Evolutionary conservation across 139 green algal genomes (phyloP), one percentile per base, ranked within the genome.

Genomic region (Ettlia oleoabundans): DNA sequence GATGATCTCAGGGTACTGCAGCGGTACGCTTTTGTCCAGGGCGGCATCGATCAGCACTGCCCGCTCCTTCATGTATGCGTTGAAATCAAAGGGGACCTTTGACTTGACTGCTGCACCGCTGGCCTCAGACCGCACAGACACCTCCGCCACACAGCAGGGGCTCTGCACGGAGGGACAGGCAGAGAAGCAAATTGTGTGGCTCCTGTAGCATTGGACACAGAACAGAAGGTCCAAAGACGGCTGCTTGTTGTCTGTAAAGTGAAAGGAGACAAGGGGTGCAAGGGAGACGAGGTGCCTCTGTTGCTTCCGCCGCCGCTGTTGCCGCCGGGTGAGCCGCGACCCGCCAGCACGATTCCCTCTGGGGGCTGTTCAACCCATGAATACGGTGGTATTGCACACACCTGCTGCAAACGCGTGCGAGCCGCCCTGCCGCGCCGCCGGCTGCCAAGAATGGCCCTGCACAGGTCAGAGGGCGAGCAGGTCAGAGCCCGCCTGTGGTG

Each of bases 1-100:
- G 68, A 99, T 88, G 41, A 86, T 83, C 66, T 98, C 94, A 0
- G 97, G 97, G 83, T 99, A 97, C 74, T 93, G 86, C 73, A 90
- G 35, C 0, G 96, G 96, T 37, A 98, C 85, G 35, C 93, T 86
- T 13, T 73, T 74, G 75, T 98, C 93, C 42, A 99, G 88, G 0
- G 93, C 94, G 42, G 89, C 77, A 71, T 98, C 94, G 3, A 98
- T 93, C 53, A 93, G 43, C 71, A 82, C 41, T 3, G 94, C 95
- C 13, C 89, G 87, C n/a, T 90, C 74, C 66, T 63, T 75, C 93
- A 98, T 97, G 88, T 98, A 98, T 4, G 24, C 26, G 35, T 87
- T 69, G 66, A 98, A 98, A 82, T 97, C 91, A 78, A 98, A 98
- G 18, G 61, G n/a, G 13, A 67, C 55, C 78, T 76, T 86, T 62